Base-by-base conservation (phyloP, 441 rosid species). In the Biscutella laevigata region DNA sequence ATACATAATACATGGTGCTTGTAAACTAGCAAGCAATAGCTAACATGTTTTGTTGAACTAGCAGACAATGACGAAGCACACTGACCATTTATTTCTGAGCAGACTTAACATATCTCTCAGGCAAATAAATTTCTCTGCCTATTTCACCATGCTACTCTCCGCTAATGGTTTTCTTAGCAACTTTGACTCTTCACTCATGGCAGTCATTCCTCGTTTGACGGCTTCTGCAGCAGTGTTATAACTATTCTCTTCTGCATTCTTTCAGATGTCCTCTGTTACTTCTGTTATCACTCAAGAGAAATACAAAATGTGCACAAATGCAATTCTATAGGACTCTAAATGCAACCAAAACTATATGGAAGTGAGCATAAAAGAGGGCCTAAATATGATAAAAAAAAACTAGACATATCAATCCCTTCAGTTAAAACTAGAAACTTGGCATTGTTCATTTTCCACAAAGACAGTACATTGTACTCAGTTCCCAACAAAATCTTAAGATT, bases 131-230 rank as follows among this genome's bases (percentile, higher is more conserved):
- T 79, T 88, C 96, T 53, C 98, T 96, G 19, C 98, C 98, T 59
- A 72, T 57, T 75, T 91, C 98, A 42, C 98, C 98, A 36, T 85
- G 96, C 55, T 85, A 96, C 63, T 92, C 98, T 16, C 98, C 98
- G 16, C 94, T 88, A 28, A 82, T 60, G 20, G 95, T 92, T 77
- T 92, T 88, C 85, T 66, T 82, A 25, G 97, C 92, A 40, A 89
- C 78, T 27, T 76, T 78, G 71, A 92, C 54, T 75, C 86, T 40
- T 91, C 92, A 54, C 96, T 92, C 98, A 86, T 92, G 53, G 94
- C 85, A 33, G 84, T 85, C 98, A 88, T 92, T 37, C 98, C 97
- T 8, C 58, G 81, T 57, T 62, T 75, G 43, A 86, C 70, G 9
- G 97, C 98, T 79, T 88, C 98, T 65, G 86, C 97, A n/a, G 88